Conservation (phyloP, 306 rosid genomes). For the Fagus crenata region DNA sequence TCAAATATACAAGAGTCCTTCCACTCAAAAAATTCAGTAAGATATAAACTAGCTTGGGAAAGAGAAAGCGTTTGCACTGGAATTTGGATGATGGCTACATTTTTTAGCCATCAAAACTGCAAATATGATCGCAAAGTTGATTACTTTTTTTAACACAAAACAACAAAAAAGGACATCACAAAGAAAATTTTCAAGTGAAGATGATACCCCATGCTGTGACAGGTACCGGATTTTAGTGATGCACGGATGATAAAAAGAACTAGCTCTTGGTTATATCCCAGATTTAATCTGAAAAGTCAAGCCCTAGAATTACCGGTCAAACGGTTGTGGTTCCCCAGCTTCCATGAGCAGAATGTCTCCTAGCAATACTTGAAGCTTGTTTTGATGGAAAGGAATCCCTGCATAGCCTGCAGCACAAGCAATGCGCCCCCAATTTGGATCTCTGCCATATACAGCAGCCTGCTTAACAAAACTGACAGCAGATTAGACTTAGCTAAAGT, state of each 20-base stretch:
- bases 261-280: too few relatives aligned
- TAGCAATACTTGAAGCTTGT: slow-evolving; percentile 62
- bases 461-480: slow-evolving; percentile 35
- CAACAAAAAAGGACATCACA: background rate
- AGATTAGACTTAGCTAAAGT: slow-evolving; percentile 17
- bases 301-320: slow-evolving; percentile 55
- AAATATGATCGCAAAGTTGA: background rate
- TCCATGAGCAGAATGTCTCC: slow-evolving; percentile 85
- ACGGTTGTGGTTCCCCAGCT: slow-evolving; percentile 72
- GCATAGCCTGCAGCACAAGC: slow-evolving; percentile 91
- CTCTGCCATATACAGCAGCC: slow-evolving; percentile 90
- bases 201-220: background rate
- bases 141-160: background rate
- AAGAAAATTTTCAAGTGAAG: background rate
- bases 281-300: slow-evolving; percentile 1
- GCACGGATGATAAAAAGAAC: too few relatives aligned
- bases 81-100: background rate
- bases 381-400: slow-evolving; percentile 72
- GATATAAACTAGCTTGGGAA: background rate
- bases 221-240: background rate
- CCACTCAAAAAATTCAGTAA: background rate
- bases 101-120: background rate
- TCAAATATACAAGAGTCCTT: slow-evolving; percentile 10
- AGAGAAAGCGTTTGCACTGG: background rate
- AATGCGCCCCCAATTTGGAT: slow-evolving; percentile 95